A percentile compares a stretch with the other conserved stretches of the same genome.
Evolutionary conservation across 352 stramenopile species (phyloP).

Genomic region (Thalassiosira gravida): DNA sequence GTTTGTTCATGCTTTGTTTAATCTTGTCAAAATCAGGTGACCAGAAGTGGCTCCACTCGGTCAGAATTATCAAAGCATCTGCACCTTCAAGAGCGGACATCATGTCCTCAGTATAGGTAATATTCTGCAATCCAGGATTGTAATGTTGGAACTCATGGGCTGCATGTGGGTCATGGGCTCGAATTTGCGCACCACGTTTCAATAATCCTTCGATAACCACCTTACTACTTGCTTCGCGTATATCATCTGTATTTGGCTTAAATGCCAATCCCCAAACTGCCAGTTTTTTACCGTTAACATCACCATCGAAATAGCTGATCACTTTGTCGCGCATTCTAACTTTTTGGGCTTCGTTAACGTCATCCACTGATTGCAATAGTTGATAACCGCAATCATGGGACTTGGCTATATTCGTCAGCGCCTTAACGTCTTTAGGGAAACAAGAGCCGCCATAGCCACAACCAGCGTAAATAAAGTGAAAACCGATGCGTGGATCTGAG

Average conservation of each 20-base stretch:
- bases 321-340: conserved; percentile 97
- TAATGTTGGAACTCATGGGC: conserved; percentile 88
- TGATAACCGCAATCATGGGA: conserved; percentile 98
- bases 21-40: conserved; percentile 95
- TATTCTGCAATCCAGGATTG: conserved; percentile 89
- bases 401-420: conserved; percentile 98
- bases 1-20: conserved; percentile 96
- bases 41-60: conserved; percentile 99
- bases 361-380: conserved; percentile 97
- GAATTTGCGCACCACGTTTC: conserved; percentile 93
- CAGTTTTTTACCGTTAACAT: conserved; percentile 99
- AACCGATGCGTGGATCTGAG: conserved; percentile 96
- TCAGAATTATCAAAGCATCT: conserved; percentile 90
- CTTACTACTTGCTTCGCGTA: conserved; percentile 96
- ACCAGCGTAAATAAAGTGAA: conserved; percentile 96
- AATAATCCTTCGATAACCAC: conserved; percentile 96
- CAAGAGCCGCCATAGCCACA: conserved; percentile 98
- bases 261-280: conserved; percentile 98
- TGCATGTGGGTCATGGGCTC: conserved; percentile 97
- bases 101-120: conserved; percentile 86
- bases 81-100: conserved; percentile 91
- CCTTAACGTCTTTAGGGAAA: conserved; percentile 99
- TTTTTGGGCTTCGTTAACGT: conserved; percentile 99
- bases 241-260: conserved; percentile 99
- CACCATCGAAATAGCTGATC: conserved; percentile 98